Percentiles rank a stretch among this genome's conserved stretches.
These are phyloP conservation scores for Silene noctiflora DNA, from an alignment of 179 eudicot genomes.

Conservation along the genomic window DNA sequence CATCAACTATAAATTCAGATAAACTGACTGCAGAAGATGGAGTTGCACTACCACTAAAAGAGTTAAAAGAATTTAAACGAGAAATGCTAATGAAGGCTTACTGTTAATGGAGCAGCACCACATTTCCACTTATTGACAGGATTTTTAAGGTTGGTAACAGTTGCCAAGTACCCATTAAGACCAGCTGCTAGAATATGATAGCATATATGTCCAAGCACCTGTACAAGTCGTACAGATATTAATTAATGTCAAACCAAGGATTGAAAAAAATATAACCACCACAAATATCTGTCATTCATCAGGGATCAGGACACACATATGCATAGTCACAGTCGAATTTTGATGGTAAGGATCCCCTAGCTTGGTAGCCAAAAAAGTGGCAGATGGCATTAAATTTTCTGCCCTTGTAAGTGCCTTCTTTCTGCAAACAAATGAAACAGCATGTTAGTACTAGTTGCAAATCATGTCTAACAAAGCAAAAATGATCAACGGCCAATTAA, in stretches of 20 bases:
- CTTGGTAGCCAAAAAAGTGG: slow-evolving; percentile 98
- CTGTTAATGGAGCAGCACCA: slow-evolving; percentile 99
- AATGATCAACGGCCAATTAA: background rate
- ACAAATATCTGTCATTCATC: background rate
- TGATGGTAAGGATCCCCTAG: slow-evolving; percentile 94
- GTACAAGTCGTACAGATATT: slow-evolving; percentile 10
- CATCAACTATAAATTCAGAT: background rate
- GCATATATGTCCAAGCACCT: slow-evolving; percentile 96
- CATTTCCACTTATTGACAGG: slow-evolving; percentile 89
- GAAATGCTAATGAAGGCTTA: slow-evolving; percentile 24
- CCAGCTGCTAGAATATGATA: slow-evolving; percentile 97
- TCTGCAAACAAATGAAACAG: slow-evolving; percentile 41
- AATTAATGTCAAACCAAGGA: background rate
- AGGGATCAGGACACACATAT: slow-evolving; percentile 49
- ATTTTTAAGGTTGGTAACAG: slow-evolving; percentile 80
- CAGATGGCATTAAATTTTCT: slow-evolving; percentile 95
- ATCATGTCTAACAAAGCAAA: slow-evolving; percentile 10
- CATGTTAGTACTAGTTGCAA: slow-evolving; percentile 13
- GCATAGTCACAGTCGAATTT: slow-evolving; percentile 96
- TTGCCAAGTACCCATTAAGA: slow-evolving; percentile 92
- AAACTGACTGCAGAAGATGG: background rate
- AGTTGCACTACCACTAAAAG: slow-evolving; percentile 3
- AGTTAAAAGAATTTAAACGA: background rate
- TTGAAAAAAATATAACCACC: background rate
- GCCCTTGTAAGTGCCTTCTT: slow-evolving; percentile 95